These are phyloP conservation scores for Amaranthus palmeri DNA, from an alignment of 148 eudicot genomes.

Conservation along the genomic window DNA sequence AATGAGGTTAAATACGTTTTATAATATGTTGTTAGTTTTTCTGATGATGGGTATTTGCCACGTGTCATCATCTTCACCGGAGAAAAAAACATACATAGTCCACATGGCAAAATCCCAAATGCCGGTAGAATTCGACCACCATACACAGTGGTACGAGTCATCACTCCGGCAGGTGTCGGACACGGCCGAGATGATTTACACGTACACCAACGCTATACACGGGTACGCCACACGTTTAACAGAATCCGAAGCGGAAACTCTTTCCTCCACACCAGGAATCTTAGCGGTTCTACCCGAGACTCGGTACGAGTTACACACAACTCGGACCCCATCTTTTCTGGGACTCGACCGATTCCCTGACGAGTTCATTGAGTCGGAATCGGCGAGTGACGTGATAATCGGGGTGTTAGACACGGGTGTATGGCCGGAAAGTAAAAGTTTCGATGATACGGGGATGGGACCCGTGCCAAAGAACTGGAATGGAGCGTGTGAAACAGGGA, in stretches of 20 bases:
- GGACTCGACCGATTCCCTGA: conserved; percentile 38
- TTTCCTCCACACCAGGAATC: conserved; percentile 39
- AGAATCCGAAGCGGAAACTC: conserved; percentile 24
- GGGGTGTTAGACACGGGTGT: conserved; percentile 59
- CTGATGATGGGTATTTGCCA: conserved; percentile 21
- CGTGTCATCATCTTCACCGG: conserved; percentile 22
- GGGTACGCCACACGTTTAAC: conserved; percentile 55
- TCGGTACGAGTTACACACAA: conserved; percentile 50
- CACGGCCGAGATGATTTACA: conserved; percentile 52
- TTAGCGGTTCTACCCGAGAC: conserved; percentile 45
- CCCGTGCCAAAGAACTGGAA: conserved; percentile 48
- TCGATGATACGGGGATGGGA: conserved; percentile 43
- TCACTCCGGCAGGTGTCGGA: conserved; percentile 46
- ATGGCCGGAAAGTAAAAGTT: conserved; percentile 63
- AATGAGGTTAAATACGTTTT: neutral
- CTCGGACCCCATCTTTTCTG: conserved; percentile 56
- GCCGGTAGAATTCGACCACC: conserved; percentile 40
- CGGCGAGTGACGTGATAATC: conserved; percentile 36
- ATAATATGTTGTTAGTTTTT: neutral
- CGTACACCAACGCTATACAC: conserved; percentile 42
- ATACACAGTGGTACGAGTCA: conserved; percentile 41
- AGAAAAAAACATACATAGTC: conserved; percentile 39
- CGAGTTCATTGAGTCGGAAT: conserved; percentile 26
- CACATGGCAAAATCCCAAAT: conserved; percentile 49
- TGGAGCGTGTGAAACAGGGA: conserved; percentile 45